Evolutionary conservation across 306 rosid genomes (phyloP), one percentile per base, ranked within the genome.

Genomic region (Trifolium repens): DNA sequence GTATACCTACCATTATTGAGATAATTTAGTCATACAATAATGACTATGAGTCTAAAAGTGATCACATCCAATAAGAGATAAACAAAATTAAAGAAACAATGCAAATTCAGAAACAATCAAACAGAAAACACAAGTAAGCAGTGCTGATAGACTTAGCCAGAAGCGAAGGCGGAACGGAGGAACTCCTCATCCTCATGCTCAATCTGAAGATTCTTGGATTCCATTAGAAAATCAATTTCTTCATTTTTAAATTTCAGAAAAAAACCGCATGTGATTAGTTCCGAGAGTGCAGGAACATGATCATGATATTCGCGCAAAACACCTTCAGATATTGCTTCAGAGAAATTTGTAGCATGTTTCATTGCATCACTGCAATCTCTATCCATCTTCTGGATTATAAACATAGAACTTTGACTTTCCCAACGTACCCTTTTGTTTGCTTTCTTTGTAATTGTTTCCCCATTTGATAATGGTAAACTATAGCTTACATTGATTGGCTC

Each of bases 121-220:
- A 8, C 53, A 47, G 17, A 47, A 15, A 14, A 47, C 53, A 47
- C 14, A 52, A 52, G 22, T 16, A 52, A 8, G 27, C 60, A 53
- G 13, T 9, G 60, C 0, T 12, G 19, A 17, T 1, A 53, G 60
- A 42, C 77, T 78, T 83, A 73, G 9, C 27, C 19, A 58, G 74
- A 77, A 5, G 78, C 85, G 75, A 89, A 87, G 13, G 79, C 72
- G 49, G 80, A 68, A 12, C 75, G 65, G 68, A 89, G 82, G 78
- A 92, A 89, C 16, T 82, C 77, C 39, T 84, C 89, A 70, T 93
- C 98, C 80, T 90, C 94, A 53, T 19, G 2, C 80, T 89, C 88
- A 52, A 85, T 78, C 59, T 84, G 88, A 82, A 92, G 72, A 74
- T 90, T 86, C 74, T 80, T 88, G 54, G 89, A 87, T 75, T 85